phyloP scores from a whole-genome alignment of 2,329 filamentous ascomycete genomes.

The Hypoxylon sp. region DNA sequence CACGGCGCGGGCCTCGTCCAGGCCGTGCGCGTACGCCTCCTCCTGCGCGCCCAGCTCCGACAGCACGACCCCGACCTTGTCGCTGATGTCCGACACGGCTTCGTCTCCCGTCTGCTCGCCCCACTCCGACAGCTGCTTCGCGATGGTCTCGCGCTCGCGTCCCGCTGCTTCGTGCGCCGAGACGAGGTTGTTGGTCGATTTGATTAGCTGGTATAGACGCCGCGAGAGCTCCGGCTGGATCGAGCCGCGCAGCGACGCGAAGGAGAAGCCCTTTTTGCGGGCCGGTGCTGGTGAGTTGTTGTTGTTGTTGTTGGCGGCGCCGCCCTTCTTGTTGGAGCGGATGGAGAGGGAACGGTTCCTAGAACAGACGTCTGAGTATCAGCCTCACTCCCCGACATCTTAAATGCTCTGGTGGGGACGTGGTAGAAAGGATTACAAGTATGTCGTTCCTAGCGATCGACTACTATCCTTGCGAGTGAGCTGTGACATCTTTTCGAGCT shows the following conservation, averaged over 20 bases:
- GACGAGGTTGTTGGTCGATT: conserved; percentile 92
- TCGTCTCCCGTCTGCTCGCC: conserved; percentile 93
- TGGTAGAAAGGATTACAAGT: conserved; percentile 44
- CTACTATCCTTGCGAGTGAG: conserved; percentile 40
- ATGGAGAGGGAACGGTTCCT: conserved; percentile 55
- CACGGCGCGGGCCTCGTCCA: conserved; percentile 86
- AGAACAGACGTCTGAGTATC: conserved; percentile 12
- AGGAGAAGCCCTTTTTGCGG: conserved; percentile 81
- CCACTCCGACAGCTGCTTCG: conserved; percentile 95
- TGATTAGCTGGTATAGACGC: conserved; percentile 92
- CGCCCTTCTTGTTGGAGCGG: conserved; percentile 57
- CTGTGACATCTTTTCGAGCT: conserved; percentile 49
- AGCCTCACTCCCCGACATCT: conserved; percentile 19
- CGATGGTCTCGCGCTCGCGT: conserved; percentile 86
- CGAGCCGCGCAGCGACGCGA: conserved; percentile 87
- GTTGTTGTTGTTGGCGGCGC: conserved; percentile 48
- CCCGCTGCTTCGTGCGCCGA: conserved; percentile 86
- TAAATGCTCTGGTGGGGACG: background rate
- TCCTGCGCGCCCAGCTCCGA: conserved; percentile 96
- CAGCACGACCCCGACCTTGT: conserved; percentile 94
- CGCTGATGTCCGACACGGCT: conserved; percentile 87
- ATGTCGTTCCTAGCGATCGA: conserved; percentile 43
- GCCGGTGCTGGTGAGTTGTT: conserved; percentile 53
- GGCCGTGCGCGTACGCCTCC: conserved; percentile 84
- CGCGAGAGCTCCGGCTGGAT: conserved; percentile 90